These are phyloP conservation scores for Acer saccharum DNA, from an alignment of 345 rosid genomes.

Conservation along the genomic window DNA sequence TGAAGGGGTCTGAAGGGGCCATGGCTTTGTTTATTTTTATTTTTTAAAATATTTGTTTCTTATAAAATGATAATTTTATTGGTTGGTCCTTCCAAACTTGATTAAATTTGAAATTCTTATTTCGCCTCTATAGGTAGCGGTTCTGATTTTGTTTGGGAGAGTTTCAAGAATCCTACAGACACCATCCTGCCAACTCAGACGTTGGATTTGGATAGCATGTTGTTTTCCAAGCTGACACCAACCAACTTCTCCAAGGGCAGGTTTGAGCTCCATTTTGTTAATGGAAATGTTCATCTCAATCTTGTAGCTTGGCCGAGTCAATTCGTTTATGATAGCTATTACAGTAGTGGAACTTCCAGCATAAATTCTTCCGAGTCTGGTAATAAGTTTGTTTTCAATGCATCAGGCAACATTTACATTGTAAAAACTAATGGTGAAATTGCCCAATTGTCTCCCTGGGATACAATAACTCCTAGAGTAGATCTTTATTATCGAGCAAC, in stretches of 20 bases:
- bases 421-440: conserved; percentile 5
- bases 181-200: conserved; percentile 42
- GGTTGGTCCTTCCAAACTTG: no score
- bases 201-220: conserved; percentile 16
- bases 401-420: conserved; percentile 16
- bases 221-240: conserved; percentile 17
- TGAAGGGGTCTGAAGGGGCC: no score
- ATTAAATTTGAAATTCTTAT: no score
- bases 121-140: no score
- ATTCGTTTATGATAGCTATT: conserved; percentile 15
- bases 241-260: conserved; percentile 27
- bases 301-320: conserved; percentile 22
- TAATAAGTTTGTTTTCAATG: conserved; percentile 20
- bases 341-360: conserved; percentile 10
- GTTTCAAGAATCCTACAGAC: conserved; percentile 40
- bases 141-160: conserved; percentile 35
- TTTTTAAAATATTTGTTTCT: no score
- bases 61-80: no score
- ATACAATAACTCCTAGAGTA: fast-evolving
- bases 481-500: conserved; percentile 29
- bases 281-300: conserved; percentile 29
- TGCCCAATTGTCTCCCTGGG: not conserved
- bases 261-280: conserved; percentile 25
- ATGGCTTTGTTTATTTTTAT: no score
- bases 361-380: conserved; percentile 9